A percentile compares a stretch with the other conserved stretches of the same genome.
These are phyloP conservation scores for Epichloe typhina DNA, from an alignment of 2,329 filamentous ascomycete genomes.

Conservation along the genomic window DNA sequence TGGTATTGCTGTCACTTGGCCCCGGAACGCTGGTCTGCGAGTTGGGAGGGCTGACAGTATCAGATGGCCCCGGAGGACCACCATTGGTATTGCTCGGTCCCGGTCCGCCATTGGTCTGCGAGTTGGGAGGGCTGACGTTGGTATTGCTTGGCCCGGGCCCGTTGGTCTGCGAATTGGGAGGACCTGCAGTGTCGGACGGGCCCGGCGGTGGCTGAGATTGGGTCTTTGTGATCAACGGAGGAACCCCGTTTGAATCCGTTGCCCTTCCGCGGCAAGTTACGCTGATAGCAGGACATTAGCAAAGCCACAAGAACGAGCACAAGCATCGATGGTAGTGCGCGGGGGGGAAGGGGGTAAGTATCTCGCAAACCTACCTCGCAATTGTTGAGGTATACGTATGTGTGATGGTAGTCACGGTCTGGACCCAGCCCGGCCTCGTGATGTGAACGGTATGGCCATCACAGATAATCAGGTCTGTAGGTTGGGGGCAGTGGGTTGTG, in stretches of 20 bases:
- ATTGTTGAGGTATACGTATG: not conserved
- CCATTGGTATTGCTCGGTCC: not conserved
- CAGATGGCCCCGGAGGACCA: not conserved
- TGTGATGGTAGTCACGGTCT: slow-evolving; percentile 3
- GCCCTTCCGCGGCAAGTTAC: not conserved
- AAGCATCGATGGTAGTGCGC: too few species aligned
- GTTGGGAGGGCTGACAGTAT: not conserved
- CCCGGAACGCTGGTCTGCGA: too few species aligned
- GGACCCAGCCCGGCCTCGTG: not conserved
- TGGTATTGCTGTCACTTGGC: too few species aligned
- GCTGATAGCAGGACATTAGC: not conserved
- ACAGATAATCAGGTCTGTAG: slow-evolving; percentile 1
- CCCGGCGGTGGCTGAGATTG: too few species aligned
- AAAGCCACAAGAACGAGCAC: not conserved
- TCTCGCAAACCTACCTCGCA: slow-evolving; percentile 1
- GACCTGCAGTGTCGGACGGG: too few species aligned
- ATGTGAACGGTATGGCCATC: not conserved
- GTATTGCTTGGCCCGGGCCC: not conserved
- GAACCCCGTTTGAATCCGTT: not conserved
- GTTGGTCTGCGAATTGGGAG: not conserved
- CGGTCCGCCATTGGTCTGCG: not conserved
- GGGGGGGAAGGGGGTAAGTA: too few species aligned
- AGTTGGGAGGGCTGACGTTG: not conserved
- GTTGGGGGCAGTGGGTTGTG: not conserved
- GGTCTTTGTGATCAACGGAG: not conserved